These are phyloP conservation scores for Pythium aphanidermatum DNA, from an alignment of 352 stramenopile species.

Conservation along the genomic window DNA sequence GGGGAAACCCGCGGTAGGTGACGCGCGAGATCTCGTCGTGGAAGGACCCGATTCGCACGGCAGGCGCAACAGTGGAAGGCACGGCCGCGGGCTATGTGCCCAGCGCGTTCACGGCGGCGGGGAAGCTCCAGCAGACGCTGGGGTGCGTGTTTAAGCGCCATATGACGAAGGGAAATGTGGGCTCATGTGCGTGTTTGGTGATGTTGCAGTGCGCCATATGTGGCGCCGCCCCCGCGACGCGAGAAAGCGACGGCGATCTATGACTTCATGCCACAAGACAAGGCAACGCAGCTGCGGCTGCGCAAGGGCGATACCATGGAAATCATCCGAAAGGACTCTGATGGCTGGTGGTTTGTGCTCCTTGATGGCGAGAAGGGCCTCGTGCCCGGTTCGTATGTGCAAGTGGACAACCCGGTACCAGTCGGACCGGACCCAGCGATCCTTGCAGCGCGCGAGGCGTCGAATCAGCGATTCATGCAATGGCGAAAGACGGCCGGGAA, in stretches of 20 bases:
- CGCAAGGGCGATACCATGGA: conserved; percentile 65
- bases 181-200: too few species aligned
- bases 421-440: conserved; percentile 52
- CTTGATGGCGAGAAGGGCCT: conserved; percentile 73
- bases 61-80: conserved; percentile 29
- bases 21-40: conserved; percentile 37
- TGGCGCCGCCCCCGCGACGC: conserved; percentile 14
- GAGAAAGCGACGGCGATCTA: conserved; percentile 71
- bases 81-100: conserved; percentile 38
- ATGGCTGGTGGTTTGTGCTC: conserved; percentile 82
- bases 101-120: conserved; percentile 54
- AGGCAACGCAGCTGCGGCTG: conserved; percentile 57
- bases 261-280: conserved; percentile 69
- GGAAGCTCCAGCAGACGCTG: conserved; percentile 42
- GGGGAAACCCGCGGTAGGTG: conserved; percentile 3
- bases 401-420: conserved; percentile 58
- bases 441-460: conserved; percentile 60
- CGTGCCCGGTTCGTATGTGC: conserved; percentile 70
- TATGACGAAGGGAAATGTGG: too few species aligned
- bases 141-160: too few species aligned
- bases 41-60: conserved; percentile 39
- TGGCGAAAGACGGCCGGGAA: conserved; percentile 19
- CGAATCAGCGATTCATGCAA: conserved; percentile 68
- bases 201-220: conserved; percentile 15
- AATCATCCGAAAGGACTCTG: conserved; percentile 75